A percentile compares a stretch with the other conserved stretches of the same genome.
These are phyloP conservation scores for Phylloporus sp. DNA, from an alignment of 768 basidiomycete species.

Conservation along the genomic window DNA sequence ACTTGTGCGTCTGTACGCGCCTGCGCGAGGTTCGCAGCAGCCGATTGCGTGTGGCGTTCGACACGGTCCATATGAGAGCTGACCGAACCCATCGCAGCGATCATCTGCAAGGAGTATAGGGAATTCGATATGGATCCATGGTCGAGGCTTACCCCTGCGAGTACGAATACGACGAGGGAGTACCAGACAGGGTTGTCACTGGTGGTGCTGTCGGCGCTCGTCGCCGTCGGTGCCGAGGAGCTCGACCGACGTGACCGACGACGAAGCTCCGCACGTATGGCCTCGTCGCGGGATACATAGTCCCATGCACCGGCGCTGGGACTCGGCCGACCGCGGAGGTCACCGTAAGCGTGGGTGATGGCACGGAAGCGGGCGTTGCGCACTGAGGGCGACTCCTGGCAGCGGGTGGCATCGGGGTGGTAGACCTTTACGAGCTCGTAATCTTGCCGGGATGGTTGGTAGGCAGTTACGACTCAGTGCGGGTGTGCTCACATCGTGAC, in stretches of 20 bases:
- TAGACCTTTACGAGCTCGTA: conserved; percentile 70
- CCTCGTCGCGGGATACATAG: conserved; percentile 29
- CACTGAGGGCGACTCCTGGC: conserved; percentile 38
- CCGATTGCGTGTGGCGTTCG: conserved; percentile 42
- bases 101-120: conserved; percentile 11
- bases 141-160: conserved; percentile 13
- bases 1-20: conserved; percentile 56
- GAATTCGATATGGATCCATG: no score
- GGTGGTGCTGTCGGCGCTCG: not conserved
- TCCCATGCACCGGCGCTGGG: not conserved
- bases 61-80: conserved; percentile 35
- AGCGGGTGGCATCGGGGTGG: conserved; percentile 60
- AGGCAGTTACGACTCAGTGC: not conserved
- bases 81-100: conserved; percentile 1
- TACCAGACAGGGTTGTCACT: conserved; percentile 10
- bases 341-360: conserved; percentile 62
- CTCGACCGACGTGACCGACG: conserved; percentile 36
- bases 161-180: conserved; percentile 6
- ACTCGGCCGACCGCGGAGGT: conserved; percentile 18
- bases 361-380: conserved; percentile 62
- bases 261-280: conserved; percentile 49
- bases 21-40: conserved; percentile 54
- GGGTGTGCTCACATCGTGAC: conserved; percentile 50
- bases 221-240: conserved; percentile 25
- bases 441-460: conserved; percentile 38